phyloP scores from a whole-genome alignment of 2,329 filamentous ascomycete genomes.

The Orbilia quercus region DNA sequence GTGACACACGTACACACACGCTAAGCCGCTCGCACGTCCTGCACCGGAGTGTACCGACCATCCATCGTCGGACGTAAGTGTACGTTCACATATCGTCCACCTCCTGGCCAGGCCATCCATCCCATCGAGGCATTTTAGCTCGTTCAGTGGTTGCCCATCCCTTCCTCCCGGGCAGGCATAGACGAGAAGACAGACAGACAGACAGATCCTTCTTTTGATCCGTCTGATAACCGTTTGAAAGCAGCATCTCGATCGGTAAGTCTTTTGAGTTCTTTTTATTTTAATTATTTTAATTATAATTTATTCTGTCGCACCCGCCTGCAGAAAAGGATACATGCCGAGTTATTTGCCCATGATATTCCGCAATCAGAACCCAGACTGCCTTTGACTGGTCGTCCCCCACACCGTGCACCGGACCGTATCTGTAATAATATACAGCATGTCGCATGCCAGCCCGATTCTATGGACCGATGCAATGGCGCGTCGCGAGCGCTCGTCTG shows the following conservation, averaged over 20 bases:
- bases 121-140: slow-evolving; percentile 54
- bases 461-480: slow-evolving; percentile 38
- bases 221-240: not conserved
- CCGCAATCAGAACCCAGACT: slow-evolving; percentile 21
- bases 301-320: slow-evolving; percentile 1
- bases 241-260: slow-evolving; percentile 38
- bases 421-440: not conserved
- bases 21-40: not conserved
- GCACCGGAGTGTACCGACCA: not conserved
- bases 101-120: slow-evolving; percentile 17
- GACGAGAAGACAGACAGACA: slow-evolving; percentile 30
- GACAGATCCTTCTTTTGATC: not conserved
- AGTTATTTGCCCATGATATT: slow-evolving; percentile 14
- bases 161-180: slow-evolving; percentile 49
- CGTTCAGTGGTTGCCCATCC: slow-evolving; percentile 37
- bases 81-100: slow-evolving; percentile 14
- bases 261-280: slow-evolving; percentile 9
- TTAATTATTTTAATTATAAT: too few relatives aligned
- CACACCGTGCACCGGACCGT: not conserved
- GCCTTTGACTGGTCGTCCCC: too few relatives aligned
- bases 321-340: not conserved
- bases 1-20: slow-evolving; percentile 7
- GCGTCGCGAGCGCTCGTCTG: slow-evolving; percentile 49
- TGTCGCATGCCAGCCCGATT: slow-evolving; percentile 6
- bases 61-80: too few relatives aligned